These are phyloP conservation scores for Bruguiera gymnorhiza DNA, from an alignment of 345 rosid genomes.

Conservation along the genomic window DNA sequence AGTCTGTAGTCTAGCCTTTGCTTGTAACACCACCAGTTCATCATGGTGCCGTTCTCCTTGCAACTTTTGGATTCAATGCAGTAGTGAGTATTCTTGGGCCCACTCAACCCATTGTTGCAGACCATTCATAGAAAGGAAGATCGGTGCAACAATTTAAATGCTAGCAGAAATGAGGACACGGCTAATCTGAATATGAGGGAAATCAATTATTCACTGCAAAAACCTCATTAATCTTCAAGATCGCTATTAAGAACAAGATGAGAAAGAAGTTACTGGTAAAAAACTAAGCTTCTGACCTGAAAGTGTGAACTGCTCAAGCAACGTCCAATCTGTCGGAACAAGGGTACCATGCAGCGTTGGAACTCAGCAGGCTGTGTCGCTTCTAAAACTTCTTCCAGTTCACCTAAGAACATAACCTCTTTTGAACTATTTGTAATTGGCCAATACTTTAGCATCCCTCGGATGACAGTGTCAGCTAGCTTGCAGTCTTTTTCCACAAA, in stretches of 20 bases:
- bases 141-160: no score
- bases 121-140: no score
- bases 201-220: no score
- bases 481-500: slow-evolving; percentile 87
- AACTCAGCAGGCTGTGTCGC: slow-evolving; percentile 83
- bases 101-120: no score
- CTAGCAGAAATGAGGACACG: no score
- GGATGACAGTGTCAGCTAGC: slow-evolving; percentile 74
- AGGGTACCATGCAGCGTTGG: slow-evolving; percentile 83
- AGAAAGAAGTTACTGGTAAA: slow-evolving; percentile 4
- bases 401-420: slow-evolving; percentile 84
- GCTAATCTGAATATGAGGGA: no score
- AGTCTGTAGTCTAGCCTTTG: no score
- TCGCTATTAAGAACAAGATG: neutral
- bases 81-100: no score
- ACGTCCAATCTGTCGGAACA: slow-evolving; percentile 61
- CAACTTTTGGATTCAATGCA: no score
- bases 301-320: slow-evolving; percentile 84
- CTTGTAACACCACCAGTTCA: no score
- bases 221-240: no score
- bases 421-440: slow-evolving; percentile 84
- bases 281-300: slow-evolving; percentile 47
- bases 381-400: slow-evolving; percentile 86
- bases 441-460: slow-evolving; percentile 81
- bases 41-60: no score